These are phyloP conservation scores for Lactarius hatsudake DNA, from an alignment of 768 basidiomycete species.

Conservation along the genomic window DNA sequence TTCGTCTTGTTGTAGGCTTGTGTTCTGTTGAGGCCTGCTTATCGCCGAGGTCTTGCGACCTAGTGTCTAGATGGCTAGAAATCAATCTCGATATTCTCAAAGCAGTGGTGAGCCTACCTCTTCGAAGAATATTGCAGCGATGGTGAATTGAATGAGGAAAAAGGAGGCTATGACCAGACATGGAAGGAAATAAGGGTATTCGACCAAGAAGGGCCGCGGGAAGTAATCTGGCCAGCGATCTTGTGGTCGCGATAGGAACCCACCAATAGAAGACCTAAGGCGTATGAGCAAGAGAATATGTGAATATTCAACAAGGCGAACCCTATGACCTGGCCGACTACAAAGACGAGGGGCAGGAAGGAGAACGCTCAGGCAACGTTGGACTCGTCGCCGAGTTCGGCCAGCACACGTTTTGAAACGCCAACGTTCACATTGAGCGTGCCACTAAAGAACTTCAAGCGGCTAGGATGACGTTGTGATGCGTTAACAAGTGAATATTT, in stretches of 20 bases:
- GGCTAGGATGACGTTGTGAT: background rate
- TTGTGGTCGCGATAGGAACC: conserved; percentile 27
- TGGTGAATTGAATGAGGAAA: background rate
- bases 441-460: background rate
- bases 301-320: background rate
- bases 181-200: conserved; percentile 31
- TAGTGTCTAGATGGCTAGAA: background rate
- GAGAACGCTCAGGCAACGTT: conserved; percentile 25
- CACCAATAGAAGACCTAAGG: conserved; percentile 22
- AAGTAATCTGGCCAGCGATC: conserved; percentile 27
- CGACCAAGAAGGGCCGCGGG: conserved; percentile 25
- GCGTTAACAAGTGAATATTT: background rate
- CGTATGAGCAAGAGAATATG: background rate
- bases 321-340: background rate
- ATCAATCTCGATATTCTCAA: background rate
- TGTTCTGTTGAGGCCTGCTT: no score
- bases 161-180: conserved; percentile 12
- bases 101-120: background rate
- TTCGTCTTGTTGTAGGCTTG: no score
- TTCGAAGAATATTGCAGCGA: background rate
- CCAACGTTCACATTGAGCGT: conserved; percentile 31
- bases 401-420: conserved; percentile 70
- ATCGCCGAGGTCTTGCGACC: background rate
- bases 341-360: conserved; percentile 33
- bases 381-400: conserved; percentile 54